phyloP scores from a whole-genome alignment of 106 monocot genomes.

The Alisma plantagoaquatica region DNA sequence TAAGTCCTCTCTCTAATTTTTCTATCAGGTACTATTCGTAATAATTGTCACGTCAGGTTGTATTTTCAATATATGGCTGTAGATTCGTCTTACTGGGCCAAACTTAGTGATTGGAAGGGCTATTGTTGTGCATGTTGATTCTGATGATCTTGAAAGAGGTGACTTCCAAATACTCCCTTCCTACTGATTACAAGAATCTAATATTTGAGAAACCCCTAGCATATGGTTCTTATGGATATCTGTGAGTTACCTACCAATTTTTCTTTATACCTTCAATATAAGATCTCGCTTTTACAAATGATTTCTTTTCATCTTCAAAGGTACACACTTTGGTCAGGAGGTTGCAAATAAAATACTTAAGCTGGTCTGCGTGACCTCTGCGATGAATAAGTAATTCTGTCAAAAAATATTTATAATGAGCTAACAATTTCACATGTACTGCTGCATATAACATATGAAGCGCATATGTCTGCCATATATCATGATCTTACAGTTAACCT shows the following conservation, averaged over 20 bases:
- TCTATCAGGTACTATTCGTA: no score
- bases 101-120: conserved; percentile 63
- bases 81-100: conserved; percentile 69
- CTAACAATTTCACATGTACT: conserved; percentile 17
- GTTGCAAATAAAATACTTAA: conserved; percentile 84
- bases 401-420: conserved; percentile 95
- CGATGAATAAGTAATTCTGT: conserved; percentile 67
- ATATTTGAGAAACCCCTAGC: no score
- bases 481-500: no score
- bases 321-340: conserved; percentile 66
- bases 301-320: conserved; percentile 42
- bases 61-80: not conserved
- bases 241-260: not conserved
- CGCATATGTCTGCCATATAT: no score
- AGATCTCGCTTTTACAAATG: no score
- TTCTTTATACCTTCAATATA: not conserved
- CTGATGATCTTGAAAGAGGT: conserved; percentile 84
- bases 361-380: conserved; percentile 35
- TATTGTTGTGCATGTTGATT: conserved; percentile 72
- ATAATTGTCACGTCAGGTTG: not conserved
- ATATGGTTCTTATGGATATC: conserved; percentile 5
- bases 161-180: no score
- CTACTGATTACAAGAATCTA: no score
- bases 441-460: not conserved
- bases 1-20: no score